A percentile compares a stretch with the other conserved stretches of the same genome.
Conservation (phyloP, 176 grass and related monocot species). For the Aegilops sharonensis region DNA sequence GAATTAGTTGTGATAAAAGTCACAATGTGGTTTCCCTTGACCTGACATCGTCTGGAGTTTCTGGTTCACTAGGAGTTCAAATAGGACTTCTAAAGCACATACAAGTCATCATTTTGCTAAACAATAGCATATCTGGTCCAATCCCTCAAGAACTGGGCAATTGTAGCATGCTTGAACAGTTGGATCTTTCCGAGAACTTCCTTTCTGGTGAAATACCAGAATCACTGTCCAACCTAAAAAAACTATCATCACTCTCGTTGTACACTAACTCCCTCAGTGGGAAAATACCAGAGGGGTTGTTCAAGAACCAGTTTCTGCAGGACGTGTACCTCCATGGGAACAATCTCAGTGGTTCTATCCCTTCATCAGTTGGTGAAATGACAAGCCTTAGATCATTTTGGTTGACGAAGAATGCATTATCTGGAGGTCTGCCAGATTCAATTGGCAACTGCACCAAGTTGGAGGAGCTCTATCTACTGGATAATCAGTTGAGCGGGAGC, state of each 20-base stretch:
- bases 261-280: conserved; percentile 42
- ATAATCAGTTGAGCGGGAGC: conserved; percentile 64
- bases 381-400: conserved; percentile 40
- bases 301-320: conserved; percentile 41
- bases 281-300: conserved; percentile 54
- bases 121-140: conserved; percentile 45
- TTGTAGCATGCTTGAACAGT: conserved; percentile 48
- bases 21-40: conserved; percentile 40
- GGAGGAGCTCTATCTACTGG: conserved; percentile 44
- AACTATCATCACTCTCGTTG: conserved; percentile 29
- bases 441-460: conserved; percentile 63
- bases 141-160: conserved; percentile 58
- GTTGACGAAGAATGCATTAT: conserved; percentile 44
- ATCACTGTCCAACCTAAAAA: conserved; percentile 49
- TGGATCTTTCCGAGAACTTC: conserved; percentile 54
- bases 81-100: conserved; percentile 45
- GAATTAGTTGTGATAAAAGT: conserved; percentile 30
- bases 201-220: conserved; percentile 70
- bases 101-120: conserved; percentile 14
- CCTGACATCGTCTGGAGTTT: conserved; percentile 31
- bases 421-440: conserved; percentile 59
- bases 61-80: conserved; percentile 42
- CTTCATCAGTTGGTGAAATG: conserved; percentile 38
- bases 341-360: conserved; percentile 53
- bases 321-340: conserved; percentile 49